Evolutionary conservation across 441 rosid species (phyloP).

Genomic region (Erodium texanum): DNA sequence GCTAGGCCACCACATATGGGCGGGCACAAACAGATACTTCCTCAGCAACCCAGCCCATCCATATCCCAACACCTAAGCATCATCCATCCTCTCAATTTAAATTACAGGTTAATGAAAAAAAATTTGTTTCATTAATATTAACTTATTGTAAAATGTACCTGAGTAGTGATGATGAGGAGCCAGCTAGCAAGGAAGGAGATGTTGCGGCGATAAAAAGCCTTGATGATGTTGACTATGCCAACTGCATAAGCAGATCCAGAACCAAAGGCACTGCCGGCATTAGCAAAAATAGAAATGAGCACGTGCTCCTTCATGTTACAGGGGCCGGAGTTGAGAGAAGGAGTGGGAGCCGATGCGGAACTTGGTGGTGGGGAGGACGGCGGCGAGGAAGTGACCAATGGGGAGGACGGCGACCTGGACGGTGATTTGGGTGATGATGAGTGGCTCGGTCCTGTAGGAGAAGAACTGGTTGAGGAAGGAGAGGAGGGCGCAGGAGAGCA

Average conservation of each 20-base stretch:
- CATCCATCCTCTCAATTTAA: neutral
- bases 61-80: conserved; percentile 59
- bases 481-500: conserved; percentile 56
- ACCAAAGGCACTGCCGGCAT: conserved; percentile 84
- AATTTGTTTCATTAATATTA: no score
- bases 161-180: conserved; percentile 79
- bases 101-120: no score
- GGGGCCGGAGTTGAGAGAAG: conserved; percentile 64
- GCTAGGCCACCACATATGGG: conserved; percentile 93
- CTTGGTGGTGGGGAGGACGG: conserved; percentile 44
- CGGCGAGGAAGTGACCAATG: conserved; percentile 64
- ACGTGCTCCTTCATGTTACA: conserved; percentile 88
- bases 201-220: conserved; percentile 57
- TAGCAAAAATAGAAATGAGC: conserved; percentile 65
- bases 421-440: conserved; percentile 68
- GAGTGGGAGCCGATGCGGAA: conserved; percentile 39
- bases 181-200: conserved; percentile 69
- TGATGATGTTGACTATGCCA: conserved; percentile 57
- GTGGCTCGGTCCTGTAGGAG: conserved; percentile 76
- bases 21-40: conserved; percentile 86
- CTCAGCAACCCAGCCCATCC: conserved; percentile 90
- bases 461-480: conserved; percentile 84
- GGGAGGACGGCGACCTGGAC: conserved; percentile 77
- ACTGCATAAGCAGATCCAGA: conserved; percentile 72
- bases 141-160: no score